phyloP scores from a whole-genome alignment of 345 rosid species.

The Salix koriyanagi region DNA sequence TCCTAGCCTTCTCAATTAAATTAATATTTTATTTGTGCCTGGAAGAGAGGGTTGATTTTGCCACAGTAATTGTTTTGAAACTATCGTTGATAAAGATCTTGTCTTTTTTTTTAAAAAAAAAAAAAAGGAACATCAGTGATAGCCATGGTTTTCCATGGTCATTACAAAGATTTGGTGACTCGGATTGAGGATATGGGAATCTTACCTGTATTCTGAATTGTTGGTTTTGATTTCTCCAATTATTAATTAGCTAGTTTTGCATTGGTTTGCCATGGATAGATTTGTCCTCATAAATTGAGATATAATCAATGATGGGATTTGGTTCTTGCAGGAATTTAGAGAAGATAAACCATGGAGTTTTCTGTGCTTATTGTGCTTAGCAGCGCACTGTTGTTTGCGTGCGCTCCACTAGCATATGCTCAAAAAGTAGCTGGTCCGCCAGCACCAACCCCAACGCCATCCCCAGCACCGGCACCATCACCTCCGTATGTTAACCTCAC shows the following conservation, averaged over 20 bases:
- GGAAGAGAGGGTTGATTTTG: neutral
- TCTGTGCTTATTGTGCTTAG: constrained; percentile 32
- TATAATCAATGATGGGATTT: neutral
- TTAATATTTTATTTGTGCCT: neutral
- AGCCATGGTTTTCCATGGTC: neutral
- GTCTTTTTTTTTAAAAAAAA: neutral
- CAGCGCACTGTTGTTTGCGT: constrained; percentile 31
- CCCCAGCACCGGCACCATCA: constrained; percentile 76
- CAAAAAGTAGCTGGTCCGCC: constrained; percentile 54
- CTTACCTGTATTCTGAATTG: neutral
- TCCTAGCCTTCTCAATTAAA: neutral
- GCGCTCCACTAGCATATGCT: constrained; percentile 38
- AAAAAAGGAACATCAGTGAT: too few species aligned
- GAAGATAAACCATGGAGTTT: constrained; percentile 36
- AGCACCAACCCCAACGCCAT: constrained; percentile 44
- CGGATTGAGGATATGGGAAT: neutral
- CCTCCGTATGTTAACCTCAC: constrained; percentile 71
- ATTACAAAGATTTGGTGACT: neutral
- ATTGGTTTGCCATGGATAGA: neutral
- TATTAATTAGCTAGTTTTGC: neutral
- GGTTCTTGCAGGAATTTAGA: constrained; percentile 36
- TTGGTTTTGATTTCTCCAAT: neutral
- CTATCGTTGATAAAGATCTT: constrained; percentile 29
- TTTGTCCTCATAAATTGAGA: neutral
- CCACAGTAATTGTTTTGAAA: neutral